Evolutionary conservation across 495 filamentous ascomycete species (phyloP), one percentile per base, ranked within the genome.

Genomic region (Neurospora sp.): DNA sequence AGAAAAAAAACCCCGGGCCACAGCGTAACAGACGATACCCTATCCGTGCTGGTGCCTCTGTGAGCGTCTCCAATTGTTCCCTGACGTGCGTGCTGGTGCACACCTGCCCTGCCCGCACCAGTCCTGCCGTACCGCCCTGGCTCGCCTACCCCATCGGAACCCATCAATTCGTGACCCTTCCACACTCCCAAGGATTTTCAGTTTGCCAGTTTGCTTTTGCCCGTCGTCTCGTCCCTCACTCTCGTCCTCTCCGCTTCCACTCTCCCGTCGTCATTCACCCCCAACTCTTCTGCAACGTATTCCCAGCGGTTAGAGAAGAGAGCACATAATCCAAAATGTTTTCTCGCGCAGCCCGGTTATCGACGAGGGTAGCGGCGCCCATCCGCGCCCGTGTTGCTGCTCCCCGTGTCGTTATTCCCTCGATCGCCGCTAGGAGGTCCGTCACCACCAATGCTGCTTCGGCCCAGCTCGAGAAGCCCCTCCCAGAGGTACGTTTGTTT

Each of bases 391-490:
- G 53, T 73, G 72, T 78, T 73, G 78, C 80, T 39, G 78, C 80
- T 74, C 78, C 78, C 31, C 78, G 83, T 80, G 72, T 85, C 75
- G 83, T 89, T 71, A 76, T 88, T 72, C 83, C 87, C 79, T 87
- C 89, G 81, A 85, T 80, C 71, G 77, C 72, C 37, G 76, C 78
- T 59, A 73, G 78, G 72, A 77, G 94, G 80, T 87, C 89, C 75
- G 95, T 98, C 80, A 98, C 95, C 69, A 98, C 94, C 70, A 92
- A 98, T 84, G 95, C 96, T 72, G 95, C 96, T 73, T 93, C 91
- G 76, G 90, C 94, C 76, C 91, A 97, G 85, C 91, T 92, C 76
- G 93, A 96, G 80, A 94, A 92, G 89, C 86, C 91, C 83, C 90
- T 94, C 77, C 94, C 91, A 73, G 80, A 86, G 84, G 89, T 91